phyloP scores from a whole-genome alignment of 495 filamentous ascomycete species.

The Tuber melanosporum region DNA sequence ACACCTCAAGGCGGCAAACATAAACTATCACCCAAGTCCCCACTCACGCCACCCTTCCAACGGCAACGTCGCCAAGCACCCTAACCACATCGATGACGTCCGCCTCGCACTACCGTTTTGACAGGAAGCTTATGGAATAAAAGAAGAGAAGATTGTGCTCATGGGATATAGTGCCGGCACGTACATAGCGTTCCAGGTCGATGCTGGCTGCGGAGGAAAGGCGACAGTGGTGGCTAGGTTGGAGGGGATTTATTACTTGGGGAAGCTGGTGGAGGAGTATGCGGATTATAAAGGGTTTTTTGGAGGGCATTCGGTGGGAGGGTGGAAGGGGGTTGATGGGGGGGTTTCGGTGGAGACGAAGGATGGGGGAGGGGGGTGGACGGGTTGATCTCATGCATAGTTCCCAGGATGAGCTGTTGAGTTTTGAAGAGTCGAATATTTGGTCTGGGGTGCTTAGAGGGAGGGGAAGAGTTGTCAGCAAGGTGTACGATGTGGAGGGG shows the following conservation, averaged over 20 bases:
- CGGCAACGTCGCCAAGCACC: conserved; percentile 49
- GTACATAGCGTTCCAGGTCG: conserved; percentile 62
- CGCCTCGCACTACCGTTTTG: conserved; percentile 57
- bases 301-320: conserved; percentile 58
- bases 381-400: conserved; percentile 57
- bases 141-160: conserved; percentile 53
- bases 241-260: conserved; percentile 62
- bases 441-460: conserved; percentile 16
- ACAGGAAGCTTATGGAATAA: conserved; percentile 51
- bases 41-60: conserved; percentile 53
- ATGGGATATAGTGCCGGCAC: conserved; percentile 73
- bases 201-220: conserved; percentile 36
- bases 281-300: conserved; percentile 57
- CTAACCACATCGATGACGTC: conserved; percentile 68
- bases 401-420: conserved; percentile 56
- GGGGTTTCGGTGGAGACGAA: conserved; percentile 49
- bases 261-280: conserved; percentile 49
- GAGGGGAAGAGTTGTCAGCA: conserved; percentile 42
- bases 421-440: conserved; percentile 50
- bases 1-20: conserved; percentile 55
- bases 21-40: conserved; percentile 75
- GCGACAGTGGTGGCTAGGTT: conserved; percentile 51
- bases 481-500: conserved; percentile 45
- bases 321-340: conserved; percentile 49
- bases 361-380: conserved; percentile 35